These are phyloP conservation scores for Rugosomyces carneus DNA, from an alignment of 1,284 basidiomycete species.

Conservation along the genomic window DNA sequence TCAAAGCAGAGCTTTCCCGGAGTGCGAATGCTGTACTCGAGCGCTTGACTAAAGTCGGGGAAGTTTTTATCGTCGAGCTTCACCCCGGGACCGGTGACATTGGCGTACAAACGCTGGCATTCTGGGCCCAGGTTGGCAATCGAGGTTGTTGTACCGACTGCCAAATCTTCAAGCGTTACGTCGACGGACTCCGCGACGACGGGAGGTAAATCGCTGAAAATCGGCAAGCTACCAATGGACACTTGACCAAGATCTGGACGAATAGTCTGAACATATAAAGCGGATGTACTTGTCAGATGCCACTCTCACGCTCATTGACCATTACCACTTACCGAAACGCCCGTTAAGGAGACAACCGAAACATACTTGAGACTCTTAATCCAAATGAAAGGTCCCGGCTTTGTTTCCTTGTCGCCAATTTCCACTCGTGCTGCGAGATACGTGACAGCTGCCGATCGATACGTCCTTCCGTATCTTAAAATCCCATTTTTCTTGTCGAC, in stretches of 20 bases:
- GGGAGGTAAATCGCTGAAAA: conserved; percentile 15
- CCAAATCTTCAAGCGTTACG: conserved; percentile 16
- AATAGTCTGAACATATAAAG: not conserved
- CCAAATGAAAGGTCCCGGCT: conserved; percentile 4
- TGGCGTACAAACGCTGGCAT: conserved; percentile 20
- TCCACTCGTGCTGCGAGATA: conserved; percentile 1
- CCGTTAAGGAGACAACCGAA: not conserved
- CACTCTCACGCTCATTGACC: too few relatives aligned
- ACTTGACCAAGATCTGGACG: conserved; percentile 4
- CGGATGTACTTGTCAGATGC: not conserved
- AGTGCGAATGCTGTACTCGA: conserved; percentile 18
- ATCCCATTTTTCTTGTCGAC: conserved; percentile 11
- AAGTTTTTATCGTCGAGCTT: conserved; percentile 16
- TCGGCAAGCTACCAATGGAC: conserved; percentile 8
- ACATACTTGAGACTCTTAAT: conserved; percentile 2
- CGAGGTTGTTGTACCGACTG: conserved; percentile 7
- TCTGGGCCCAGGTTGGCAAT: conserved; percentile 17
- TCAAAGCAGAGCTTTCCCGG: conserved; percentile 12
- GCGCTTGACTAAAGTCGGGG: conserved; percentile 18
- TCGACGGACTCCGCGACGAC: conserved; percentile 8
- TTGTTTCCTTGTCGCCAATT: conserved; percentile 3
- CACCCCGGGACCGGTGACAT: conserved; percentile 16
- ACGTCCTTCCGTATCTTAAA: conserved; percentile 8
- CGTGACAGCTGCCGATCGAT: not conserved
- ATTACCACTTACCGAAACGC: not conserved